Percentiles rank a stretch among this genome's conserved stretches.
phyloP scores from a whole-genome alignment of 331 rosid species.

The Acacia pycnantha region DNA sequence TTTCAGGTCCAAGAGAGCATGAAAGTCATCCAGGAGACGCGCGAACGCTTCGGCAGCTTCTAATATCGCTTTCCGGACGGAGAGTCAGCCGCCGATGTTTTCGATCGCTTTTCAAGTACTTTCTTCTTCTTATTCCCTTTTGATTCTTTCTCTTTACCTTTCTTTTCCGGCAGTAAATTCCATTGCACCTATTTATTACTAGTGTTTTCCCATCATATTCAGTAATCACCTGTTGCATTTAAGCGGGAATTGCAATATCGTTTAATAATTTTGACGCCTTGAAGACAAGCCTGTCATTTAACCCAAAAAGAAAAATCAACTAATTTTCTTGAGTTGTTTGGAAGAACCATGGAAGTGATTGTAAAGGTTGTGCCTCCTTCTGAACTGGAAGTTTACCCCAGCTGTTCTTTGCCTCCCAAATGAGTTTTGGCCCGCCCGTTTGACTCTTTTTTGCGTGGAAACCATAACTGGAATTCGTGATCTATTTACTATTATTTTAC shows the following conservation, averaged over 20 bases:
- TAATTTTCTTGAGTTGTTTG: background rate
- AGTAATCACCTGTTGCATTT: background rate
- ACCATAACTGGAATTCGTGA: background rate
- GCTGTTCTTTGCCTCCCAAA: background rate
- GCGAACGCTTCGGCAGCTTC: constrained; percentile 72
- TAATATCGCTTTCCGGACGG: constrained; percentile 94
- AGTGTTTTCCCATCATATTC: too few species aligned
- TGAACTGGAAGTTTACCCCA: background rate
- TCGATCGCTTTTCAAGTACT: constrained; percentile 80
- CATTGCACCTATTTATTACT: background rate
- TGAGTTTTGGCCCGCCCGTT: background rate
- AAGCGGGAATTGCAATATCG: background rate
- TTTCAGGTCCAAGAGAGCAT: constrained; percentile 85
- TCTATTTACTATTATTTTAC: background rate
- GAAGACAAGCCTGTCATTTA: background rate
- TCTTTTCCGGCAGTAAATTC: background rate
- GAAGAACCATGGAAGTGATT: background rate
- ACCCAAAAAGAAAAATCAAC: background rate
- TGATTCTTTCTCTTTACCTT: background rate
- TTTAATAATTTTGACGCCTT: too few species aligned
- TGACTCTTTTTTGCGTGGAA: background rate
- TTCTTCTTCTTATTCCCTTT: too few species aligned
- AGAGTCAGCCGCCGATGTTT: constrained; percentile 91
- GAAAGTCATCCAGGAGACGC: constrained; percentile 47
- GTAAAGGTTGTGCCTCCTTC: background rate